Evolutionary conservation across 2,329 filamentous ascomycete species (phyloP).

Genomic region (Seiridium unicorne): DNA sequence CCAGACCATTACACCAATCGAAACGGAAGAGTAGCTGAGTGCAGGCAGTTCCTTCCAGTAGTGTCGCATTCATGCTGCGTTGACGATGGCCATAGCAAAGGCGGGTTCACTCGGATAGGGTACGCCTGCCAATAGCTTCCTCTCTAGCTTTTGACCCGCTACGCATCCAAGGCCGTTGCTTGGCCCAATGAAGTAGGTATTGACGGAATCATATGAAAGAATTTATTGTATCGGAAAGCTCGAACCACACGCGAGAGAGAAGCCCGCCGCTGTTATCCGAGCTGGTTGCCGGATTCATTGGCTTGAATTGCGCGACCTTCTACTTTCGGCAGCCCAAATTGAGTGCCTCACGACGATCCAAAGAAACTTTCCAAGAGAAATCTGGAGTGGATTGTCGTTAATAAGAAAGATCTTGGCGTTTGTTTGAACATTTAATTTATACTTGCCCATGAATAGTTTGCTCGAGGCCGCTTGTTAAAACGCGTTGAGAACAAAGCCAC

Average conservation of each 20-base stretch:
- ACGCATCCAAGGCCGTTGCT: neutral
- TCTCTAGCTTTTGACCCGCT: neutral
- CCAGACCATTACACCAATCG: neutral
- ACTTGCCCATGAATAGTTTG: no score
- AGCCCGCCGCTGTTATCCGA: neutral
- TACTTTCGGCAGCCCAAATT: neutral
- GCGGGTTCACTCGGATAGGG: neutral
- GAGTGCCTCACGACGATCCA: neutral
- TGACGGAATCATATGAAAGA: neutral
- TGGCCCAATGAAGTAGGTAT: neutral
- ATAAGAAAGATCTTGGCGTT: neutral
- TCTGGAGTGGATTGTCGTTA: neutral
- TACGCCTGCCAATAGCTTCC: neutral
- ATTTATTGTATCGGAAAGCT: neutral
- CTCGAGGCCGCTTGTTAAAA: no score
- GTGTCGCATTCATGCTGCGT: neutral
- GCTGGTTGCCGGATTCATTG: neutral
- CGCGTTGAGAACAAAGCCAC: no score
- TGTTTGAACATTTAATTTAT: neutral
- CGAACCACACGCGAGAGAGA: neutral
- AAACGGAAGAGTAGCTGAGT: neutral
- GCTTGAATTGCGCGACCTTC: neutral
- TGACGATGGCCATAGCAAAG: neutral
- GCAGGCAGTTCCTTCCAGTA: neutral
- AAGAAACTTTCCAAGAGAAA: neutral